Conservation (phyloP, 2,329 filamentous ascomycete genomes). For the Trichoderma oligosporum region DNA sequence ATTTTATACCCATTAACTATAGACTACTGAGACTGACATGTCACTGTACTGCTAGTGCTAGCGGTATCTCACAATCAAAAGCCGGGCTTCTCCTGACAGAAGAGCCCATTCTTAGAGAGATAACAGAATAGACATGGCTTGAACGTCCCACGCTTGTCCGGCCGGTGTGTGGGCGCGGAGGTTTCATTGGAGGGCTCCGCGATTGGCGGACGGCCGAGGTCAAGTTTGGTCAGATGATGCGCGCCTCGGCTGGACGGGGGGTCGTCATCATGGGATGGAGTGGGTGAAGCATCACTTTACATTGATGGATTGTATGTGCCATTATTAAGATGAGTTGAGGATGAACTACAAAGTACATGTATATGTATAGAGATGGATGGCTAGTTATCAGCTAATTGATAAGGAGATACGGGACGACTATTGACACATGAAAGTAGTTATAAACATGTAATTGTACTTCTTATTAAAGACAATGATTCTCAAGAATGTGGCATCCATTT, state of each 20-base stretch:
- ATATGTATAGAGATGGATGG: no score
- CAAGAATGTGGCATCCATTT: not conserved
- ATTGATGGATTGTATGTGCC: not conserved
- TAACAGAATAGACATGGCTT: conserved; percentile 1
- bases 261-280: not conserved
- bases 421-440: no score
- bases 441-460: no score
- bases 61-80: not conserved
- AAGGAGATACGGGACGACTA: no score
- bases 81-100: not conserved
- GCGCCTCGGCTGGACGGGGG: conserved; percentile 6
- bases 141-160: conserved; percentile 4
- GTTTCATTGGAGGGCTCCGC: not conserved
- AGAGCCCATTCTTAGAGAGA: not conserved
- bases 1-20: not conserved
- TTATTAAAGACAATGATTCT: no score
- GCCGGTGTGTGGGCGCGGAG: not conserved
- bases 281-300: not conserved
- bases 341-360: no score
- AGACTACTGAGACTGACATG: not conserved
- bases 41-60: not conserved
- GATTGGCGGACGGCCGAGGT: conserved; percentile 14
- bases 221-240: conserved; percentile 12
- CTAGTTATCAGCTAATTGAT: no score
- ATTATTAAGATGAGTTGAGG: not conserved